Conservation (phyloP, 345 rosid species). For the Ceriops zippeliana region DNA sequence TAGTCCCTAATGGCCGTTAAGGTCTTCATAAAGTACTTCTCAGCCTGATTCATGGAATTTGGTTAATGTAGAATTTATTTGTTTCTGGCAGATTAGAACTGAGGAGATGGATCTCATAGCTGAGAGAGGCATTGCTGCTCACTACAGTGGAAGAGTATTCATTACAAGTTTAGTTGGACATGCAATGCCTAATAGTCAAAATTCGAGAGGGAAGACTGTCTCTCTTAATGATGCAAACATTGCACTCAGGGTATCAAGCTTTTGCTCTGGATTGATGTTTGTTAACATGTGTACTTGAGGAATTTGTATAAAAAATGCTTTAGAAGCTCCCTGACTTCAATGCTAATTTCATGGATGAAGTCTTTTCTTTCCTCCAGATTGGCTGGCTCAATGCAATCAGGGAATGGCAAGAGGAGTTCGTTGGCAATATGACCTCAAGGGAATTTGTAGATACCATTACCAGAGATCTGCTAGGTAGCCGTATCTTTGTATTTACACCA, state of each 20-base stretch:
- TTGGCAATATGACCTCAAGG: constrained; percentile 98
- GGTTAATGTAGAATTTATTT: background rate
- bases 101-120: constrained; percentile 99
- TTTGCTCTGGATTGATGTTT: constrained; percentile 16
- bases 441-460: constrained; percentile 96
- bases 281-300: constrained; percentile 16
- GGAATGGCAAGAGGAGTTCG: constrained; percentile 99
- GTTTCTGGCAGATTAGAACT: constrained; percentile 72
- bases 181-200: constrained; percentile 58
- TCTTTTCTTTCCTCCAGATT: constrained; percentile 27
- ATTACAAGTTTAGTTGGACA: constrained; percentile 73
- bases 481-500: constrained; percentile 78
- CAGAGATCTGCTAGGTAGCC: constrained; percentile 87
- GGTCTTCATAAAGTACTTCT: background rate
- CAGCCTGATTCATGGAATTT: background rate
- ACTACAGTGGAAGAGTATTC: constrained; percentile 83
- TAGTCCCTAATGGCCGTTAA: background rate
- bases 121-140: constrained; percentile 96
- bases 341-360: constrained; percentile 24
- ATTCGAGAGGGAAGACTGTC: constrained; percentile 69
- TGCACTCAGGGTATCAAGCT: constrained; percentile 76
- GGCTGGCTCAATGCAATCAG: constrained; percentile 99
- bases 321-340: constrained; percentile 19
- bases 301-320: constrained; percentile 8
- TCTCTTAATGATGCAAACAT: constrained; percentile 87